Conservation (phyloP, 2,329 filamentous ascomycete genomes). For the Paracorniculantispora psalliotae region DNA sequence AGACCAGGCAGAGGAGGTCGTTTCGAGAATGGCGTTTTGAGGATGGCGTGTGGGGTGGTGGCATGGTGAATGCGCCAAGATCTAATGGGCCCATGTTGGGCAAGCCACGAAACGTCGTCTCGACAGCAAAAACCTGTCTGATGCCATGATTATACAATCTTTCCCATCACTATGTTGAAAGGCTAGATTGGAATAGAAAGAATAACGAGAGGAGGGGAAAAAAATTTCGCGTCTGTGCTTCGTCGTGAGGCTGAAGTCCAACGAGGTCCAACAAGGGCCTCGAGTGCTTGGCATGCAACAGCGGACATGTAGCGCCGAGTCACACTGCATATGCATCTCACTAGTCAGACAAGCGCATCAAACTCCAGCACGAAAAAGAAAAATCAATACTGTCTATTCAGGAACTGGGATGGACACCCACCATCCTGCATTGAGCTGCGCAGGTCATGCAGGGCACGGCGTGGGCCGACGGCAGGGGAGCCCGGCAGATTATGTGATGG, state of each 20-base stretch:
- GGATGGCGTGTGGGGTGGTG: not conserved
- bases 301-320: not conserved
- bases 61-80: not conserved
- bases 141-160: not conserved
- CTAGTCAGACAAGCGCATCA: constrained; percentile 16
- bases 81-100: not conserved
- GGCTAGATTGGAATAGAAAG: not conserved
- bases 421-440: not conserved
- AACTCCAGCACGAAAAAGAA: constrained; percentile 12
- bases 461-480: not conserved
- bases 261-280: not conserved
- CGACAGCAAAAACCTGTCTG: not conserved
- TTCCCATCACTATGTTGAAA: no score
- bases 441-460: not conserved
- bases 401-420: not conserved
- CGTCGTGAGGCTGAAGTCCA: not conserved
- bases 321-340: not conserved
- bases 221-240: no score
- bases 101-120: not conserved
- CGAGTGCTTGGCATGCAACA: not conserved
- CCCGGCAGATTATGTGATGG: not conserved
- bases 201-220: no score
- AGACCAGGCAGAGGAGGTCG: not conserved
- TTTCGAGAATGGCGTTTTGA: no score
- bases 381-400: no score